phyloP scores from a whole-genome alignment of 371 early-diverging fungal genomes.

The Apophysomyces ossiformis region DNA sequence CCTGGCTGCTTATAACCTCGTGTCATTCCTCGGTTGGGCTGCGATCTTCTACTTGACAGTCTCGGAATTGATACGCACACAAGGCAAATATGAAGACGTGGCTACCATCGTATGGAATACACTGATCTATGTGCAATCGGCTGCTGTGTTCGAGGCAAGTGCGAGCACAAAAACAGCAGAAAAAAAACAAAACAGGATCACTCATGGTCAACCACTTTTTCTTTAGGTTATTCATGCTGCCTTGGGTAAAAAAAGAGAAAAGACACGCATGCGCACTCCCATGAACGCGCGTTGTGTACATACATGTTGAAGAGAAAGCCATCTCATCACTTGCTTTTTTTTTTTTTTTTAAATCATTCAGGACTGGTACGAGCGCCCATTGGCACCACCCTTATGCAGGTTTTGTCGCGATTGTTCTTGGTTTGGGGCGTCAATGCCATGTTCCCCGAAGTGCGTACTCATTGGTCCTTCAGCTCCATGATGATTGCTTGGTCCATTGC shows the following conservation, averaged over 20 bases:
- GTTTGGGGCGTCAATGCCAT: slow-evolving; percentile 80
- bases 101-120: slow-evolving; percentile 64
- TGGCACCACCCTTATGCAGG: slow-evolving; percentile 82
- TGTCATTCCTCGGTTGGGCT: slow-evolving; percentile 77
- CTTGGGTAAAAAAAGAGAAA: slow-evolving; percentile 17
- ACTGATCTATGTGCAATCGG: slow-evolving; percentile 72
- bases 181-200: too few relatives aligned
- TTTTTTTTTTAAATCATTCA: slow-evolving; percentile 2
- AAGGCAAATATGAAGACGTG: slow-evolving; percentile 56
- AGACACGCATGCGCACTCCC: too few relatives aligned
- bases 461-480: slow-evolving; percentile 81
- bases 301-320: too few relatives aligned
- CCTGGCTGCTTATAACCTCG: slow-evolving; percentile 80
- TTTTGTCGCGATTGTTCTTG: slow-evolving; percentile 83
- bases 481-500: slow-evolving; percentile 93
- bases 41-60: slow-evolving; percentile 65
- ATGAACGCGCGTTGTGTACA: too few relatives aligned
- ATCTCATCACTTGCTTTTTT: slow-evolving; percentile 11
- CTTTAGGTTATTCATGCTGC: slow-evolving; percentile 35
- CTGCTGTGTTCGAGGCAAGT: slow-evolving; percentile 76
- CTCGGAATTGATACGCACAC: slow-evolving; percentile 50
- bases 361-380: slow-evolving; percentile 85
- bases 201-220: background rate
- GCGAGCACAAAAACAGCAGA: background rate
- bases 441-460: slow-evolving; percentile 68